These are phyloP conservation scores for Copromyces sp. DNA, from an alignment of 495 filamentous ascomycete genomes.

Conservation along the genomic window DNA sequence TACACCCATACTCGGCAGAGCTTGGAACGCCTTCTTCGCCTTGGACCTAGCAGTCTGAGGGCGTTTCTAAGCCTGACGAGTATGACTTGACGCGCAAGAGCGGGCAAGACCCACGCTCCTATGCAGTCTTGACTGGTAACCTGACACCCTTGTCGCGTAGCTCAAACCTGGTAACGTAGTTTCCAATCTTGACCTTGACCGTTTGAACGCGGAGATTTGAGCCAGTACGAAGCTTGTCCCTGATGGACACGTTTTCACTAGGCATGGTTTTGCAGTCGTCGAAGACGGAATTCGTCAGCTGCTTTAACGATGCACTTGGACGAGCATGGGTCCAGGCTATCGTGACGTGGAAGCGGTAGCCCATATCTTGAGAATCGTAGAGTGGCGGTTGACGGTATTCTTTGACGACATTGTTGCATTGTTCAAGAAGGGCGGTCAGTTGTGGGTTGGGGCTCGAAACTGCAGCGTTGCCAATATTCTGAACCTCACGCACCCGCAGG, in stretches of 20 bases:
- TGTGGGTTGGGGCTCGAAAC: constrained; percentile 29
- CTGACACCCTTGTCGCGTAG: background rate
- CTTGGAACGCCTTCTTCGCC: background rate
- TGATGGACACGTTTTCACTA: background rate
- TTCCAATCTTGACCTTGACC: constrained; percentile 72
- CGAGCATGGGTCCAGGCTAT: constrained; percentile 62
- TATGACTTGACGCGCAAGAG: background rate
- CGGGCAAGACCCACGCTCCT: background rate
- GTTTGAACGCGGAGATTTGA: constrained; percentile 31
- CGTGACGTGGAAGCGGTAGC: constrained; percentile 64
- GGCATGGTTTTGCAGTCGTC: constrained; percentile 4
- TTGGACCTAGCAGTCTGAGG: background rate
- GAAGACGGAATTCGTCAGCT: constrained; percentile 22
- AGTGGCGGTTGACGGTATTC: constrained; percentile 61
- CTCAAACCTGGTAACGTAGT: constrained; percentile 40
- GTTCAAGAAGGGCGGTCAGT: constrained; percentile 51
- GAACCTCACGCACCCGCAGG: constrained; percentile 36
- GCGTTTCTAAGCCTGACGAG: background rate
- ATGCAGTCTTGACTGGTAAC: background rate
- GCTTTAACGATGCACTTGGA: constrained; percentile 28
- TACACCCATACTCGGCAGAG: background rate
- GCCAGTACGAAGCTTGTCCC: background rate
- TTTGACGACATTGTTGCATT: constrained; percentile 53
- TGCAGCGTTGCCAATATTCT: constrained; percentile 1
- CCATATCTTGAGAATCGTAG: constrained; percentile 33